Percentiles rank a stretch among this genome's conserved stretches.
phyloP scores from a whole-genome alignment of 2,329 filamentous ascomycete species.

The Colletotrichum sojae region DNA sequence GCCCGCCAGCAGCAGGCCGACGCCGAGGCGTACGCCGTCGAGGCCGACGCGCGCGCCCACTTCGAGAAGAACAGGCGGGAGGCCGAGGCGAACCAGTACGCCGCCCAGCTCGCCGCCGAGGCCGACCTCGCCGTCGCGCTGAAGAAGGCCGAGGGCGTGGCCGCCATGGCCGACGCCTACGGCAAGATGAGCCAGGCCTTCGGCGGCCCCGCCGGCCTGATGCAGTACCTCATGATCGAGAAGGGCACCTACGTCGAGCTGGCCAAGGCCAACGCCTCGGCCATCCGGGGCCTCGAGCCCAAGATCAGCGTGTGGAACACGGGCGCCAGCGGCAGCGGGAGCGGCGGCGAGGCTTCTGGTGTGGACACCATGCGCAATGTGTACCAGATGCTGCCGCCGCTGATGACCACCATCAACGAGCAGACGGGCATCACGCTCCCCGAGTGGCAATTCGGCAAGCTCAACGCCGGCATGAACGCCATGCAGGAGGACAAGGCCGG shows the following conservation, averaged over 20 bases:
- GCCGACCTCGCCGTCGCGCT: slow-evolving; percentile 72
- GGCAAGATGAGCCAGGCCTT: slow-evolving; percentile 78
- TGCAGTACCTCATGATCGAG: slow-evolving; percentile 92
- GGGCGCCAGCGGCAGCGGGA: slow-evolving; percentile 64
- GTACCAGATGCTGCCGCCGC: slow-evolving; percentile 86
- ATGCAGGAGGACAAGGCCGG: slow-evolving; percentile 42
- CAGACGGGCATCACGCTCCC: slow-evolving; percentile 89
- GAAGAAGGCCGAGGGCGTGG: slow-evolving; percentile 82
- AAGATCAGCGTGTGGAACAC: slow-evolving; percentile 96
- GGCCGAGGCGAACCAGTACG: slow-evolving; percentile 54
- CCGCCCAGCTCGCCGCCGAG: slow-evolving; percentile 66
- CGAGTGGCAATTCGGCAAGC: slow-evolving; percentile 77
- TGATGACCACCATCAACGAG: slow-evolving; percentile 88
- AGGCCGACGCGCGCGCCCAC: slow-evolving; percentile 65
- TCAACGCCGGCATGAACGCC: slow-evolving; percentile 54
- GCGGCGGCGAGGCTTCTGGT: slow-evolving; percentile 55
- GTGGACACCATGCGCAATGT: slow-evolving; percentile 82
- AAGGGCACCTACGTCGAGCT: slow-evolving; percentile 83
- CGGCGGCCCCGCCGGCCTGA: slow-evolving; percentile 82
- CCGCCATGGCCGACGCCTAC: slow-evolving; percentile 87
- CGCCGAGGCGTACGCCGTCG: slow-evolving; percentile 60
- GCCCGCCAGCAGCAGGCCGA: slow-evolving; percentile 79
- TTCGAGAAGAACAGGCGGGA: slow-evolving; percentile 58
- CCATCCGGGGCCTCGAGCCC: slow-evolving; percentile 82
- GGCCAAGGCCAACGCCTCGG: slow-evolving; percentile 82